Conservation (phyloP, 176 grass and related monocot genomes). For the Aegilops sharonensis region DNA sequence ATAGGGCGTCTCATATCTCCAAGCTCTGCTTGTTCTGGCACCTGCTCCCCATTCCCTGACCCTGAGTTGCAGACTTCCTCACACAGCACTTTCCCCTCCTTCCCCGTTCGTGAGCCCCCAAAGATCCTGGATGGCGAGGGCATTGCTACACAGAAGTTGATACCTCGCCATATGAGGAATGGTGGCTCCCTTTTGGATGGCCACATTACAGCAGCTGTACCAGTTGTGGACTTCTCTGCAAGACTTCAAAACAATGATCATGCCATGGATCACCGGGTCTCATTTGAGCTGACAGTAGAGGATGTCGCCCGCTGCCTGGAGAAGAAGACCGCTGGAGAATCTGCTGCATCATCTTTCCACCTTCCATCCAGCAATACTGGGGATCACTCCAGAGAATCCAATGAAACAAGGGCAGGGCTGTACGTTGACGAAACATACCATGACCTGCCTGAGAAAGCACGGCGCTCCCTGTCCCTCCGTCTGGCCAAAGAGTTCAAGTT, state of each 20-base stretch:
- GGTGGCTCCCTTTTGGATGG: constrained; percentile 76
- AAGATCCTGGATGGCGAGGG: constrained; percentile 70
- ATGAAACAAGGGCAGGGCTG: constrained; percentile 33
- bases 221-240: constrained; percentile 51
- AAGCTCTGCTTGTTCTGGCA: constrained; percentile 72
- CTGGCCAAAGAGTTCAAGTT: constrained; percentile 91
- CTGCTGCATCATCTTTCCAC: constrained; percentile 42
- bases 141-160: constrained; percentile 67
- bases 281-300: constrained; percentile 87
- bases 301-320: constrained; percentile 79
- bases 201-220: constrained; percentile 67
- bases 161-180: constrained; percentile 60
- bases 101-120: constrained; percentile 55
- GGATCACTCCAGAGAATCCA: constrained; percentile 27
- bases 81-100: constrained; percentile 38
- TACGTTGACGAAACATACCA: constrained; percentile 63
- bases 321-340: constrained; percentile 70
- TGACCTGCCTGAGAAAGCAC: constrained; percentile 78
- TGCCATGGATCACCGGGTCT: constrained; percentile 78
- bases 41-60: constrained; percentile 69
- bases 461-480: constrained; percentile 56
- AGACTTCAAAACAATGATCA: constrained; percentile 63
- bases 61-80: constrained; percentile 39
- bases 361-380: constrained; percentile 24
- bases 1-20: constrained; percentile 75